Base-by-base conservation (phyloP, 768 basidiomycete genomes). In the Amanita rimosa region DNA sequence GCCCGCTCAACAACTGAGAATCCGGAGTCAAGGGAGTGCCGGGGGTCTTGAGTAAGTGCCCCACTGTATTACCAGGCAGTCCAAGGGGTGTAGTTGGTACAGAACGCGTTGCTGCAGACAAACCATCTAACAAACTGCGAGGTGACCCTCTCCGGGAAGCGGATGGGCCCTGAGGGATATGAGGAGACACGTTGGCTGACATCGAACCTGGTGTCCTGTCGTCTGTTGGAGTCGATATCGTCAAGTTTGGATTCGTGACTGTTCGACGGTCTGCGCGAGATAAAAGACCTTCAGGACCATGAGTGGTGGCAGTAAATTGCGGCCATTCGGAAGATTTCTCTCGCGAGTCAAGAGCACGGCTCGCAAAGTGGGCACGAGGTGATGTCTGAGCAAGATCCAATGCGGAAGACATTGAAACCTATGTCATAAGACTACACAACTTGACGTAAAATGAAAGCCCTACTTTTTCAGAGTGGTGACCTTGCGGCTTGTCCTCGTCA, bases 321-420 rank as follows among this genome's bases (percentile, higher is more conserved):
- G 93, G 89, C 94, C 94, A 97, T 62, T 96, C 93, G 1, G 91
- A 91, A 7, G 87, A 73, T 62, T 82, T 85, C 60, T 83, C 83
- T 29, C 77, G 71, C 41, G 70, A 64, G 29, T 85, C 81, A 53
- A 75, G 65, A 22, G 66, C 60, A 38, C 82, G 79, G 52, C 67
- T 64, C 26, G 71, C 60, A 52, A 79, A 79, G 42, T 77, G 78
- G 43, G 75, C 67, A 26, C 80, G 76, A 21, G 84, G 81, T 11
- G 86, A 83, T 5, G 84, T 84, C 61, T 89, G 89, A 13, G 95
- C 93, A 33, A 97, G 75, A 64, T 97, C 94, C 57, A 97, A 67
- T 36, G 95, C 94, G 29, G 94, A 95, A 14, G 90, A 85, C 14
- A 85, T 80, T 1, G 91, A 86, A 49, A 93, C 72, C 80, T 91